Evolutionary conservation across 441 rosid species (phyloP), one percentile per base, ranked within the genome.

Genomic region (Pelargonium fulgidum): DNA sequence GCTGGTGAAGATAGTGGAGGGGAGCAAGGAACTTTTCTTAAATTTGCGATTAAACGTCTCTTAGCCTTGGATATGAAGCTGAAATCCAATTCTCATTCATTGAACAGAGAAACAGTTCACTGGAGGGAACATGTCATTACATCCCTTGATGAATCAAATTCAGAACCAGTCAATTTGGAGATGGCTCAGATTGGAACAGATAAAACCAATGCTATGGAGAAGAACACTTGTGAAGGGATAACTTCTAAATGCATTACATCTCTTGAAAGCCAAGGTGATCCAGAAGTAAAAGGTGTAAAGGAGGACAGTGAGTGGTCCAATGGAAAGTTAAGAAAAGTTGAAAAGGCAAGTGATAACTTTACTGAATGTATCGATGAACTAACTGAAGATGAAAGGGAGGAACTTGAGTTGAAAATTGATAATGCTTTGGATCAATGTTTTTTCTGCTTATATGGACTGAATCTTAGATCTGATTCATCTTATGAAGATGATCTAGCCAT

Each of bases 401-500:
- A 95, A 73, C 91, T 89, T 80, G 99, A 95, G 84, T 77, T 76
- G 76, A 84, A 85, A 73, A 86, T 88, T 76, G 96, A 92, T 75
- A 89, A 85, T 76, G 91, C 97, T 72, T 81, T 95, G 80, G 99
- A 91, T 82, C 99, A 91, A 78, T 92, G 99, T 73, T 89, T 95
- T 79, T 95, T 89, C 85, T 95, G 99, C 81, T 81, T 95, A 71
- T 92, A 95, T 76, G 98, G 99, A 81, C 89, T 95, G 75, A 95
- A 91, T 82, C 91, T 95, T 77, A 88, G 96, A 85, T 87, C 86
- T 59, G 97, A 95, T 79, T 83, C 96, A 64, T 87, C 95, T 47
- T 85, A 85, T 74, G 97, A 95, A 68, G 99, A 87, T 82, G 96
- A 95, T 78, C 86, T 95, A 78, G 96, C 87, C 71, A 79, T 76